Evolutionary conservation across 352 stramenopile genomes (phyloP).

Genomic region (Pythium graminicola): DNA sequence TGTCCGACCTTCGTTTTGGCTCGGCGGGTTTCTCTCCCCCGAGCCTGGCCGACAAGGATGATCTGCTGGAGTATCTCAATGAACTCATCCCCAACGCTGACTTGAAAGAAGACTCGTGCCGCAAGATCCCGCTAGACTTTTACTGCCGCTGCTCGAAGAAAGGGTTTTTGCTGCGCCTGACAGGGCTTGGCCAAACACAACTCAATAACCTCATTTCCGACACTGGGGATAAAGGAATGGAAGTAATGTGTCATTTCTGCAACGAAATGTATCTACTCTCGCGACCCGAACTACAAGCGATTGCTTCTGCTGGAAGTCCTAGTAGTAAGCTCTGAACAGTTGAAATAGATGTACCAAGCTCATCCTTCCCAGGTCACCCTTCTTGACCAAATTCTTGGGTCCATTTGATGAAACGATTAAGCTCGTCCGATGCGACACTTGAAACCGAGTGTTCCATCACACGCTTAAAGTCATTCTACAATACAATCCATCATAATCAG

Average conservation of each 20-base stretch:
- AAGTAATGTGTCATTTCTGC: conserved; percentile 81
- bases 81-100: conserved; percentile 63
- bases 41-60: conserved; percentile 42
- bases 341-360: conserved; percentile 4
- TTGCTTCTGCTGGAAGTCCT: conserved; percentile 16
- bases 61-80: conserved; percentile 69
- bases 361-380: conserved; percentile 49
- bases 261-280: conserved; percentile 75
- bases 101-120: conserved; percentile 48
- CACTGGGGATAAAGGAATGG: conserved; percentile 44
- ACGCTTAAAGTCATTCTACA: conserved; percentile 93
- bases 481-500: background rate
- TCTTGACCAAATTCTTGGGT: conserved; percentile 99
- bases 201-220: conserved; percentile 45
- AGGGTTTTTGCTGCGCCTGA: conserved; percentile 44
- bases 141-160: conserved; percentile 81
- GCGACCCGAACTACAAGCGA: conserved; percentile 33
- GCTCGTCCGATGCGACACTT: conserved; percentile 95
- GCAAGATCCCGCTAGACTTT: conserved; percentile 66
- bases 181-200: conserved; percentile 42
- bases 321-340: conserved; percentile 16
- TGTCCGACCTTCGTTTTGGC: conserved; percentile 61
- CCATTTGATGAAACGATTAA: conserved; percentile 98
- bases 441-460: conserved; percentile 92
- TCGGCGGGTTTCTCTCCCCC: conserved; percentile 37